phyloP scores from a whole-genome alignment of 2,329 filamentous ascomycete species.

The Dothistroma septosporum region DNA sequence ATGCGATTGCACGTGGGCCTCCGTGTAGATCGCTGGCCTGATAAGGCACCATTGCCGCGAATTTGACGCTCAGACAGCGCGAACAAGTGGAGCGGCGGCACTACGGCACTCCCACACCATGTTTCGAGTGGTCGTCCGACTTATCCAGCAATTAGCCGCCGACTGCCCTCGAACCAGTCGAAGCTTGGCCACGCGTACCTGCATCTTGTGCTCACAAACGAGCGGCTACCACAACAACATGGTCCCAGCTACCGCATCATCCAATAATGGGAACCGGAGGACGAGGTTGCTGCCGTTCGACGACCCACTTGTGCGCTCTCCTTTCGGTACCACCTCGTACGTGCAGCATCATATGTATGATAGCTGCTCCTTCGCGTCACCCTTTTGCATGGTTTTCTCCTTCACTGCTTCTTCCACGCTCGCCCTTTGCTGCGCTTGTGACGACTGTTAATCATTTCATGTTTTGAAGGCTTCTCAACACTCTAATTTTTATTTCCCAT shows the following conservation, averaged over 20 bases:
- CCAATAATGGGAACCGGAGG: neutral
- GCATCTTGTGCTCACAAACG: neutral
- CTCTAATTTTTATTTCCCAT: neutral
- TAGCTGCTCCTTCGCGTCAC: neutral
- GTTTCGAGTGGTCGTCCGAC: neutral
- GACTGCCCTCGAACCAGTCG: constrained; percentile 14
- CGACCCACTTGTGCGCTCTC: neutral
- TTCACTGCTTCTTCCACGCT: neutral
- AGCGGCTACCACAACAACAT: neutral
- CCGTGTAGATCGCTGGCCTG: neutral
- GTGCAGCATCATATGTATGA: neutral
- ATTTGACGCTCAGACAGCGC: neutral
- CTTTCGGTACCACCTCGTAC: neutral
- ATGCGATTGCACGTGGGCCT: neutral
- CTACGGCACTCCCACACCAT: neutral
- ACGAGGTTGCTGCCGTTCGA: neutral
- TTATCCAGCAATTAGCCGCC: neutral
- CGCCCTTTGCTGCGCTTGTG: neutral
- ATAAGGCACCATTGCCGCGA: neutral
- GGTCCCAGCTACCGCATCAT: neutral
- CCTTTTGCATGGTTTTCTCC: neutral
- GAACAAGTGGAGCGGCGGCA: neutral
- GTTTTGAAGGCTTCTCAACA: neutral
- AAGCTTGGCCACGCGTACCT: constrained; percentile 2
- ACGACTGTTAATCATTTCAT: neutral